A percentile compares a stretch with the other conserved stretches of the same genome.
Conservation (phyloP, 441 rosid species). For the Adansonia rubrostipa region DNA sequence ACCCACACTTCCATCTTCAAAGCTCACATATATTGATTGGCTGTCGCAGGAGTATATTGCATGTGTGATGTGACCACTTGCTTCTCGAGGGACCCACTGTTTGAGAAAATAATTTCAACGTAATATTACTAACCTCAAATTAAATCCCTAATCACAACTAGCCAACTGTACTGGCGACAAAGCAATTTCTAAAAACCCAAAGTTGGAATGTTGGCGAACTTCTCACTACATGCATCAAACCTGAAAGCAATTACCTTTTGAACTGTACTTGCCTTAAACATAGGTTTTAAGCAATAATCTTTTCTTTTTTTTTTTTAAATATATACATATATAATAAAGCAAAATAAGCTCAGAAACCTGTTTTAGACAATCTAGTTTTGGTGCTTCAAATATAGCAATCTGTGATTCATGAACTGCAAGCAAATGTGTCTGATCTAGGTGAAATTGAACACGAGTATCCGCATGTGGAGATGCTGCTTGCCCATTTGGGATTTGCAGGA, state of each 20-base stretch:
- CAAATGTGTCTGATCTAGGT: constrained; percentile 63
- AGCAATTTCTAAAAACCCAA: neutral
- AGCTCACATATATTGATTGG: constrained; percentile 72
- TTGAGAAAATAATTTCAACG: constrained; percentile 22
- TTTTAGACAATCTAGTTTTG: constrained; percentile 67
- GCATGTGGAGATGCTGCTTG: constrained; percentile 53
- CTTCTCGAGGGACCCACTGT: constrained; percentile 71
- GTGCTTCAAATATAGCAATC: constrained; percentile 70
- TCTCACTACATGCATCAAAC: neutral
- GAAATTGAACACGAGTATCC: constrained; percentile 80
- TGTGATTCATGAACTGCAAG: constrained; percentile 75
- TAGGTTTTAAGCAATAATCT: neutral
- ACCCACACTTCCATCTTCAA: constrained; percentile 72
- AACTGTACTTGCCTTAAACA: neutral
- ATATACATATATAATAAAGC: neutral
- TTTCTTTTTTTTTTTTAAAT: no score
- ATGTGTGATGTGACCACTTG: constrained; percentile 70
- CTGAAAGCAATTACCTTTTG: neutral
- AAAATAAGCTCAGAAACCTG: constrained; percentile 46
- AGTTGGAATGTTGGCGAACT: neutral
- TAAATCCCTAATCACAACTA: constrained; percentile 9
- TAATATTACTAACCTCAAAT: constrained; percentile 10
- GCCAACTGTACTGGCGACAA: neutral
- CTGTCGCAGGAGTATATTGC: constrained; percentile 80
- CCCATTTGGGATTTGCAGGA: constrained; percentile 62